Evolutionary conservation across 2,329 filamentous ascomycete genomes (phyloP).

Genomic region (Sporothrix schenckii): DNA sequence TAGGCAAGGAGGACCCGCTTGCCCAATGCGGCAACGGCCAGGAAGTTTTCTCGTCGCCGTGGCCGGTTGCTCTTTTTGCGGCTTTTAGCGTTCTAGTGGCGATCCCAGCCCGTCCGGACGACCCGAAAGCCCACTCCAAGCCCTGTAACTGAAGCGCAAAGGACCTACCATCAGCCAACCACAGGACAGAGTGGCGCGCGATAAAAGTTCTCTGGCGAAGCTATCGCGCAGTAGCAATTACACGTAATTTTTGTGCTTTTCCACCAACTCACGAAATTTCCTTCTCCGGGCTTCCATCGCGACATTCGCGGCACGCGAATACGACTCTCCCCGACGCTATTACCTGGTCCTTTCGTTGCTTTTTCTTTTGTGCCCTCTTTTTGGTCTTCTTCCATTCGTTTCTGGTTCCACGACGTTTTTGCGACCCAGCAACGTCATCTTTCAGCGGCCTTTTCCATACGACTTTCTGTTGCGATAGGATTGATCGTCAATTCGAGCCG

Average conservation of each 20-base stretch:
- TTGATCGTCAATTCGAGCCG: neutral
- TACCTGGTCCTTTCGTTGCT: neutral
- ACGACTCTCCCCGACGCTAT: conserved; percentile 7
- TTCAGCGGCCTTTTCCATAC: neutral
- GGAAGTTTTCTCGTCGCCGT: neutral
- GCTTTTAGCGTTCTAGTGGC: conserved; percentile 22
- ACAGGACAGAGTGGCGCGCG: conserved; percentile 5
- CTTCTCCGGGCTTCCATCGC: conserved; percentile 25
- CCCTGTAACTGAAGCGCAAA: neutral
- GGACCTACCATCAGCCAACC: neutral
- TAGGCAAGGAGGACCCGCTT: conserved; percentile 1
- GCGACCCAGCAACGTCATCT: too few relatives aligned
- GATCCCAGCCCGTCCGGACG: conserved; percentile 20
- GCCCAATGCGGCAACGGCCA: conserved; percentile 17
- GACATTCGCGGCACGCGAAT: conserved; percentile 8
- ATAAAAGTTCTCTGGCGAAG: neutral
- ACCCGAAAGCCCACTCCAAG: conserved; percentile 19
- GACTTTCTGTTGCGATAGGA: neutral
- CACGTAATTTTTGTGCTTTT: neutral
- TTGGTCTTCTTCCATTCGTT: neutral
- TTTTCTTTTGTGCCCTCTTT: neutral
- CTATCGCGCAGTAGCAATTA: conserved; percentile 25
- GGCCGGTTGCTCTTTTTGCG: neutral
- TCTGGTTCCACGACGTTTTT: neutral
- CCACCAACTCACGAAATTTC: neutral